Evolutionary conservation across 106 monocot species (phyloP), one percentile per base, ranked within the genome.

Genomic region (Allium cepa): DNA sequence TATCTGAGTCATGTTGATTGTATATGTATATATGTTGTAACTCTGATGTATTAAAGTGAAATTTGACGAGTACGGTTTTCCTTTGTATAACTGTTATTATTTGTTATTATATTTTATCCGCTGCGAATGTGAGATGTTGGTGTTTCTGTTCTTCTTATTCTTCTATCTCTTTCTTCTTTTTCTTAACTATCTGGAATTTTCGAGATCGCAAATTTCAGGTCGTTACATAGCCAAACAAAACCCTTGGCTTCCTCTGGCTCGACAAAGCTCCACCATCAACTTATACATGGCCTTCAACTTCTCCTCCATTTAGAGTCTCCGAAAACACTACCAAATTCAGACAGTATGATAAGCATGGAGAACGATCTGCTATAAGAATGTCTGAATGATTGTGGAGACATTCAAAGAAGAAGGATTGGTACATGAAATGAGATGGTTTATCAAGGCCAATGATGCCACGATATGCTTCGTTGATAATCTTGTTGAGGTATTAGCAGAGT

Each of bases 391-490:
- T 17, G 8, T 66, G 8, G 66, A 66, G 66, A 66, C 66, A 8
- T 50, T 50, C 50, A 66, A 66, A 50, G 9, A n/a, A 22, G 22
- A 22, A 14, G 50, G 50, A 4, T 66, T 50, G 0, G 22, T 22
- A 22, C 22, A 66, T 22, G 66, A 9, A 11, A 50, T 66, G 22
- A 66, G 66, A 66, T 66, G 66, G 66, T 50, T 66, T 50, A 49
- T 66, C 22, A 66, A 66, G 66, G 66, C 66, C n/a, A 49, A 66
- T 66, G 66, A 66, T 51, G 66, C 50, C 36, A 66, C 66, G 50
- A 7, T 51, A 17, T 11, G 78, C 50, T 5, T 81, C 50, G 17
- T 76, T 7, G 78, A 81, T 49, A 85, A 85, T 68, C 70, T 85
- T 52, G 62, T 81, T 50, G 57, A 66, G 7, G 75, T 85, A 26